A percentile compares a stretch with the other conserved stretches of the same genome.
phyloP scores from a whole-genome alignment of 1,139 yeast genomes.

The Saccharomyces pastorianus region DNA sequence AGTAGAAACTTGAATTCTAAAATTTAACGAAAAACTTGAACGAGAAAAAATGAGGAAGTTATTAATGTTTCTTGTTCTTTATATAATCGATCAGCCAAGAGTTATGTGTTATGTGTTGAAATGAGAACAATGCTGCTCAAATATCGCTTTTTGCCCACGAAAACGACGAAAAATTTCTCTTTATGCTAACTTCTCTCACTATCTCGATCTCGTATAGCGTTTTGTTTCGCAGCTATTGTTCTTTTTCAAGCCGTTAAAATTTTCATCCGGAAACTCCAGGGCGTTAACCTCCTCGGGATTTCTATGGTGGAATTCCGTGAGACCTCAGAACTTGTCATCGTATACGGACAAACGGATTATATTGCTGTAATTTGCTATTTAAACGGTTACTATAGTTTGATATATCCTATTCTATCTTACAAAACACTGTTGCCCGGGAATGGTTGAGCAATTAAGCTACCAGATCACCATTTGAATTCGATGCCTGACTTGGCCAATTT shows the following conservation, averaged over 20 bases:
- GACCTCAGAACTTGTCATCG: background rate
- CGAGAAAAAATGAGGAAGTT: background rate
- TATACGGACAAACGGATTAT: background rate
- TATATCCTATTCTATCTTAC: background rate
- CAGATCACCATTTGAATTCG: slow-evolving; percentile 27
- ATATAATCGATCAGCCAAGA: background rate
- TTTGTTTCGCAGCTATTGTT: background rate
- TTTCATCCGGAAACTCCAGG: slow-evolving; percentile 1
- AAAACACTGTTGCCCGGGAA: background rate
- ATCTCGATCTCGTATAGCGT: background rate
- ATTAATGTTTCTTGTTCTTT: background rate
- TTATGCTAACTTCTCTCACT: background rate
- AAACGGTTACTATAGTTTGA: background rate
- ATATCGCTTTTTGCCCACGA: slow-evolving; percentile 1
- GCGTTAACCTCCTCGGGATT: background rate
- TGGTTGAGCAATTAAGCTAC: too few relatives aligned
- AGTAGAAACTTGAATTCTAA: background rate
- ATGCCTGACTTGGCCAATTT: slow-evolving; percentile 31
- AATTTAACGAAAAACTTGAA: background rate
- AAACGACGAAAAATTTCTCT: background rate
- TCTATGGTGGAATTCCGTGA: background rate
- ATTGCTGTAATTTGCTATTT: background rate
- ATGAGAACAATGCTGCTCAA: background rate
- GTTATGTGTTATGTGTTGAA: background rate
- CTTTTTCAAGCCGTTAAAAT: background rate